Evolutionary conservation across 2,329 filamentous ascomycete genomes (phyloP).

Genomic region (Scedosporium apiospermum): DNA sequence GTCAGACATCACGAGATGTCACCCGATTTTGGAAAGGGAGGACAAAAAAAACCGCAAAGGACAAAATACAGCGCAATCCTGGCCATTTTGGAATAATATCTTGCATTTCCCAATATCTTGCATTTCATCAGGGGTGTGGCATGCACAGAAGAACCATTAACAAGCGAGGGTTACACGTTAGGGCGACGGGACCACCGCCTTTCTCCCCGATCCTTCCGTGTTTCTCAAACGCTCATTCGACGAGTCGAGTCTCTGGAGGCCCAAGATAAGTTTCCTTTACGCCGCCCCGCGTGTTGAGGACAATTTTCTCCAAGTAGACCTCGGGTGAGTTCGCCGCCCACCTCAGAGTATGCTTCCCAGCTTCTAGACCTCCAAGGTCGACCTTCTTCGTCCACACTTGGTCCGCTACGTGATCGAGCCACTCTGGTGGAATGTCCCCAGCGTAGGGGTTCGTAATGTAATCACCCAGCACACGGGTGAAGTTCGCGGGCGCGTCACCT

Average conservation of each 20-base stretch:
- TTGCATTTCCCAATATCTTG: neutral
- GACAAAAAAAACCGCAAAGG: no score
- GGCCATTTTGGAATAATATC: no score
- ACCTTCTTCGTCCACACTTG: slow-evolving; percentile 17
- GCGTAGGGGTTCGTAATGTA: slow-evolving; percentile 12
- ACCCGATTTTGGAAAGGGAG: no score
- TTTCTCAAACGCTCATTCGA: neutral
- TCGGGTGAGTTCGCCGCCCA: slow-evolving; percentile 20
- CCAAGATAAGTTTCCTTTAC: slow-evolving; percentile 19
- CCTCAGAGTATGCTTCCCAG: slow-evolving; percentile 16
- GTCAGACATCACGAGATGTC: no score
- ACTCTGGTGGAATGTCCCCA: slow-evolving; percentile 14
- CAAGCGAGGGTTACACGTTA: neutral
- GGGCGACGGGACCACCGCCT: neutral
- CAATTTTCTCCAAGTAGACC: slow-evolving; percentile 21
- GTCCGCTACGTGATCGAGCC: slow-evolving; percentile 17
- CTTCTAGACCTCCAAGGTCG: slow-evolving; percentile 11
- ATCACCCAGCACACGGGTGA: slow-evolving; percentile 11
- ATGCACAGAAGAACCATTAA: neutral
- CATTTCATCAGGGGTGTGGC: no score
- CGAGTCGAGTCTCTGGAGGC: slow-evolving; percentile 15
- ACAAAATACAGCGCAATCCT: no score
- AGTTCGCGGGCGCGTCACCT: slow-evolving; percentile 14
- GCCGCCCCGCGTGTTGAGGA: slow-evolving; percentile 18
- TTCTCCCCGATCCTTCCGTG: neutral